These are phyloP conservation scores for Cyberlindnera maclurae DNA, from an alignment of 805 yeast species.

Conservation along the genomic window DNA sequence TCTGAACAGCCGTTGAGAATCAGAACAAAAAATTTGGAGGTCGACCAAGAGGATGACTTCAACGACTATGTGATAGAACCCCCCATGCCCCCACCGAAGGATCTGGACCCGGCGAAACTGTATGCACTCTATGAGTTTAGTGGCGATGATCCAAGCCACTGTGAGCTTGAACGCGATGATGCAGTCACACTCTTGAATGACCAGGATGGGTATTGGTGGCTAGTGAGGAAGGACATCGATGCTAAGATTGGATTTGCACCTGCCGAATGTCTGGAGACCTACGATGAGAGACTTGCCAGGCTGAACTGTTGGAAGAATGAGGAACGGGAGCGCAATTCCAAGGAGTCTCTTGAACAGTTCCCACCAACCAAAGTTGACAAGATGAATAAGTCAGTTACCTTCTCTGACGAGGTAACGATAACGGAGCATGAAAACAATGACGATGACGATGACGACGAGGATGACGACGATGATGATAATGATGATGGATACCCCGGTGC, in stretches of 20 bases:
- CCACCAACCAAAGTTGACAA: neutral
- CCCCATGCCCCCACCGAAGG: constrained; percentile 58
- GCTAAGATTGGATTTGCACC: constrained; percentile 91
- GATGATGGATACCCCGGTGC: constrained; percentile 14
- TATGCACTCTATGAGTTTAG: constrained; percentile 83
- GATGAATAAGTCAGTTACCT: constrained; percentile 18
- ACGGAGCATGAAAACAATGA: constrained; percentile 9
- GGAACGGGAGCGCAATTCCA: constrained; percentile 30
- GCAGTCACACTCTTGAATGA: constrained; percentile 80
- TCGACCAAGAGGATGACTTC: constrained; percentile 33
- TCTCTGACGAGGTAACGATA: constrained; percentile 12
- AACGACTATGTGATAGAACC: constrained; percentile 33
- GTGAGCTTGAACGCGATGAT: constrained; percentile 72
- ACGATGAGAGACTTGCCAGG: constrained; percentile 84
- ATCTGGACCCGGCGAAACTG: constrained; percentile 72
- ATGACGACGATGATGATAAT: constrained; percentile 8
- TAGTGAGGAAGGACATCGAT: constrained; percentile 53
- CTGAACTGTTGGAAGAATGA: constrained; percentile 90
- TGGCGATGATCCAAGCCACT: constrained; percentile 92
- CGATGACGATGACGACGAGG: constrained; percentile 6
- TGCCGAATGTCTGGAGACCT: constrained; percentile 90
- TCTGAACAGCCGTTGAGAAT: constrained; percentile 10
- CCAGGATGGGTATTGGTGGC: constrained; percentile 95
- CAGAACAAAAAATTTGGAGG: constrained; percentile 21
- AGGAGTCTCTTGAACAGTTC: constrained; percentile 8